Conservation (phyloP, 345 rosid genomes). For the Brassica nigra region DNA sequence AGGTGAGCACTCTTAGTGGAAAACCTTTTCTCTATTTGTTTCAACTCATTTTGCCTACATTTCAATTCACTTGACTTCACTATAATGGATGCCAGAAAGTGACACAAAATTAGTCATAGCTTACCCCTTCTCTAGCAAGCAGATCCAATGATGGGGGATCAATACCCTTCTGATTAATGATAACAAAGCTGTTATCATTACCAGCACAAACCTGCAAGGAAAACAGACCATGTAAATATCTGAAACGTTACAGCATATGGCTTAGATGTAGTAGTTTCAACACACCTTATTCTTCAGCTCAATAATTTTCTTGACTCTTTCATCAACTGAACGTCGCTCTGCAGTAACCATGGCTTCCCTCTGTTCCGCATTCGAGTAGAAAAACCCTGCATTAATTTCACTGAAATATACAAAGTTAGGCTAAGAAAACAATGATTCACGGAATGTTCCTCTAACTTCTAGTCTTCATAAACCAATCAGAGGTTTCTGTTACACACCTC, state of each 20-base stretch:
- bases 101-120: constrained; percentile 30
- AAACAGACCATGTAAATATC: constrained; percentile 16
- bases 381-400: constrained; percentile 98
- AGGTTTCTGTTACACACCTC: constrained; percentile 52
- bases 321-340: constrained; percentile 88
- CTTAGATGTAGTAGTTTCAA: constrained; percentile 1
- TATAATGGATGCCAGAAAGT: not conserved
- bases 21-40: not conserved
- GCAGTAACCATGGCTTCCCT: constrained; percentile 98
- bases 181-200: constrained; percentile 74
- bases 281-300: constrained; percentile 84
- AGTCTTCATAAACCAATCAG: not conserved
- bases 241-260: not conserved
- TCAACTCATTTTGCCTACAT: not conserved
- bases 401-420: constrained; percentile 56
- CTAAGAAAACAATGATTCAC: constrained; percentile 2
- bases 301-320: constrained; percentile 80
- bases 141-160: constrained; percentile 96
- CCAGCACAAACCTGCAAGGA: constrained; percentile 81
- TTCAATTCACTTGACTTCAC: constrained; percentile 8
- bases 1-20: not conserved
- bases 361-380: constrained; percentile 98
- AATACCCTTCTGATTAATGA: constrained; percentile 96
- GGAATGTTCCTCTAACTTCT: not conserved
- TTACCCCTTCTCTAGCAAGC: constrained; percentile 96